Evolutionary conservation across 2,329 filamentous ascomycete species (phyloP).

Genomic region (Diaporthe citrichinensis): DNA sequence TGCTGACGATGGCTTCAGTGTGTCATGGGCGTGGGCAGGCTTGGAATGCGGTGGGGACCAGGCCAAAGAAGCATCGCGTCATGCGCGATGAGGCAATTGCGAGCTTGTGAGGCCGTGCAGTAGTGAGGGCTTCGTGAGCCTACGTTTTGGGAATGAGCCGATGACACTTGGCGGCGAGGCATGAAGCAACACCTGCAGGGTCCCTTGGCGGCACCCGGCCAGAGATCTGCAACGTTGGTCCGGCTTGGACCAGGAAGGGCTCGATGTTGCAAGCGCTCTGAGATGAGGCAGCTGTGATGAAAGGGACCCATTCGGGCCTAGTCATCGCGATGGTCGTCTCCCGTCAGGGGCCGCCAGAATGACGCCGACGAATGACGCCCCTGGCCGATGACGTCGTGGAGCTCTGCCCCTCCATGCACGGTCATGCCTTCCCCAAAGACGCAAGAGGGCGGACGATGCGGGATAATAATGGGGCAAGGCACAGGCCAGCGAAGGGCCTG

Average conservation of each 20-base stretch:
- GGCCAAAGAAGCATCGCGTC: neutral
- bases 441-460: constrained; percentile 2
- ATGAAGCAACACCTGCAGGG: constrained; percentile 24
- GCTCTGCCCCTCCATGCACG: constrained; percentile 28
- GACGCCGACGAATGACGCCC: constrained; percentile 16
- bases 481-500: constrained; percentile 12
- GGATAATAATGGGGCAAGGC: neutral
- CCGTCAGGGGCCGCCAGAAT: constrained; percentile 27
- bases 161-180: constrained; percentile 28
- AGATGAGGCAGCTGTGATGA: constrained; percentile 23
- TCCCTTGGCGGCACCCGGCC: constrained; percentile 38
- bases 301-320: neutral
- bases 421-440: constrained; percentile 28
- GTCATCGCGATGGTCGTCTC: constrained; percentile 19
- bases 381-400: constrained; percentile 31
- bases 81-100: constrained; percentile 37
- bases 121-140: constrained; percentile 41
- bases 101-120: neutral
- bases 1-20: constrained; percentile 36
- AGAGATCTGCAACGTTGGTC: constrained; percentile 34
- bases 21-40: neutral
- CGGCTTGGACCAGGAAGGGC: neutral
- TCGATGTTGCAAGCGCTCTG: neutral
- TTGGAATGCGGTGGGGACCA: neutral
- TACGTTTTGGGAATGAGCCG: constrained; percentile 34